Percentiles rank a stretch among this genome's conserved stretches.
Evolutionary conservation across 495 filamentous ascomycete genomes (phyloP).

Genomic region (Penicillium tannophilum): DNA sequence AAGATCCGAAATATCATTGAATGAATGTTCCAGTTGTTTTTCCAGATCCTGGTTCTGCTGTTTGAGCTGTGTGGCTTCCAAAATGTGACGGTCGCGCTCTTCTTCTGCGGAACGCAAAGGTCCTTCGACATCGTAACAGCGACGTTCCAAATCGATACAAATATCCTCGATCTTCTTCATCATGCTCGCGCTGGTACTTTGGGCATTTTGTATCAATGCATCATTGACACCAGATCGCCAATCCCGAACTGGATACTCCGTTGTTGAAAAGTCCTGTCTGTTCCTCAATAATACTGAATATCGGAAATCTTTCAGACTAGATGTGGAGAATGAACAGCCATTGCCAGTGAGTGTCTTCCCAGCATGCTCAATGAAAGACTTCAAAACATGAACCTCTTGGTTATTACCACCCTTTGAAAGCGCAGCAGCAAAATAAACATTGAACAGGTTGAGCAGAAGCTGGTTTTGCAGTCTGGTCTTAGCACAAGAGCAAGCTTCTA

Average conservation of each 20-base stretch:
- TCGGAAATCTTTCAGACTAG: constrained; percentile 17
- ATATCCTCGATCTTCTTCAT: constrained; percentile 51
- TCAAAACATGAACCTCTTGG: constrained; percentile 16
- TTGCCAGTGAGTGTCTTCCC: constrained; percentile 11
- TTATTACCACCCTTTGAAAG: constrained; percentile 16
- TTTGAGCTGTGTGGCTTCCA: constrained; percentile 30
- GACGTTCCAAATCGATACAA: constrained; percentile 57
- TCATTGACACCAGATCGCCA: constrained; percentile 48
- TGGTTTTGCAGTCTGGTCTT: constrained; percentile 30
- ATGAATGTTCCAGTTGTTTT: constrained; percentile 27
- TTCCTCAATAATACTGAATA: constrained; percentile 12
- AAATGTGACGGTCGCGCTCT: constrained; percentile 40
- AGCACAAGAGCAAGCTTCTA: constrained; percentile 24
- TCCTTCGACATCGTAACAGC: constrained; percentile 52
- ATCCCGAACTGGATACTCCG: constrained; percentile 30
- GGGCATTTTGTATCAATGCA: constrained; percentile 36
- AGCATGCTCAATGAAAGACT: constrained; percentile 19
- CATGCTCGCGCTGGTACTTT: constrained; percentile 39
- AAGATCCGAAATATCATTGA: constrained; percentile 24
- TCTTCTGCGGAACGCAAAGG: constrained; percentile 49
- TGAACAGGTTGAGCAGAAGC: constrained; percentile 32
- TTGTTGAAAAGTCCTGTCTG: constrained; percentile 10
- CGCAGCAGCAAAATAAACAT: constrained; percentile 28
- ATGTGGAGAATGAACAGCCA: constrained; percentile 24
- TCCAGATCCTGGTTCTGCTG: constrained; percentile 32